A percentile compares a stretch with the other conserved stretches of the same genome.
phyloP scores from a whole-genome alignment of 1,284 basidiomycete species.

The Xanthoconium separans region DNA sequence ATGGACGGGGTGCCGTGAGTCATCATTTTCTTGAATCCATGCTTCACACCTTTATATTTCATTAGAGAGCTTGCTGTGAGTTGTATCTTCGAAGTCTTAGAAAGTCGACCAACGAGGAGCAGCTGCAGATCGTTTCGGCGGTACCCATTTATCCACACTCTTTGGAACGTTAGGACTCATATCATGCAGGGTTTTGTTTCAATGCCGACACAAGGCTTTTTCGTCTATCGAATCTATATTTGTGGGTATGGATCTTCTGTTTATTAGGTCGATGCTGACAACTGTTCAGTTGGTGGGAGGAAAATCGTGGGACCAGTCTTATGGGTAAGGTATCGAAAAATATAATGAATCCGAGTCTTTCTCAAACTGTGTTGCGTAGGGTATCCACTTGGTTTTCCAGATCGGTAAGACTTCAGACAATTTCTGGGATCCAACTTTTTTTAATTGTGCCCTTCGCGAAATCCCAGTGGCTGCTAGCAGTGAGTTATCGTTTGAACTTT shows the following conservation, averaged over 20 bases:
- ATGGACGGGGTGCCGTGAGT: background rate
- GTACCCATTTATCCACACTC: background rate
- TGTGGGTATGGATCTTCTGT: background rate
- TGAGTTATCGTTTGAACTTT: background rate
- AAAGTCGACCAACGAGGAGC: background rate
- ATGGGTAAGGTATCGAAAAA: conserved; percentile 2
- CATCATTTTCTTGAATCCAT: background rate
- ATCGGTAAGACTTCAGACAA: conserved; percentile 1
- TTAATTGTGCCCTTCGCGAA: background rate
- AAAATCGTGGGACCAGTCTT: background rate
- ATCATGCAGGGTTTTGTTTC: background rate
- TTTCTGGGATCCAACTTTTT: background rate
- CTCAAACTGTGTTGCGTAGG: background rate
- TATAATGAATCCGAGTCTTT: too few relatives aligned
- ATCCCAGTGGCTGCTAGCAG: background rate
- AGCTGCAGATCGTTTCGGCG: background rate
- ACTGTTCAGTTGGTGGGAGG: background rate
- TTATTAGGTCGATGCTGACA: background rate
- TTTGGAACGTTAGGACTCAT: background rate
- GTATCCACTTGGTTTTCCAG: background rate
- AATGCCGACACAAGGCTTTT: background rate
- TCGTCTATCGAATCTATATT: background rate
- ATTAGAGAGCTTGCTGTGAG: background rate
- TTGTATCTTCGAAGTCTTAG: background rate
- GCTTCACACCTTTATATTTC: background rate